Base-by-base conservation (phyloP, 2,329 filamentous ascomycete genomes). In the Penicillium paneum region DNA sequence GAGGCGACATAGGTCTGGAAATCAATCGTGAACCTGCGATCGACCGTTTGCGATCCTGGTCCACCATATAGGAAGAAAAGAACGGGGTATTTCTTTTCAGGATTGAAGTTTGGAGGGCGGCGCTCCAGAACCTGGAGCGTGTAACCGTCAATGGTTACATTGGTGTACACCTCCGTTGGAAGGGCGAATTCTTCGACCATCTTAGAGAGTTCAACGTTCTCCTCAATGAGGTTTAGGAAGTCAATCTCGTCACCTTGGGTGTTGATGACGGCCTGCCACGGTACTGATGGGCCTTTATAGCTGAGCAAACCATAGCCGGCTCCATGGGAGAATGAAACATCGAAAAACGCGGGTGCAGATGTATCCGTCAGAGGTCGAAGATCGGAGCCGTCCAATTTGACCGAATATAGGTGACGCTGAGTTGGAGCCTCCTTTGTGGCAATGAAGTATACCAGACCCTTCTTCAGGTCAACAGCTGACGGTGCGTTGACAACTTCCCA, bases 61-160 rank as follows among this genome's bases (percentile, higher is more conserved):
- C 94, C 94, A 24, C 90, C 93, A 77, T 99, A 99, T 55, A 97
- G 87, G 67, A 90, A 88, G 79, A 99, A 99, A 5, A 99, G 82
- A 1, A 99, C 91, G 0, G 94, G 94, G 64, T 99, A 97, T 68
- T 89, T 86, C 74, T 89, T 92, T 64, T 85, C 86, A 17, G 84
- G 79, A 70, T 91, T 83, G 69, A 97, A 99, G 73, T 96, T 88
- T 1, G 92, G 89, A 6, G 94, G 94, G 0, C 91, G 88, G 29
- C 91, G 88, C 74, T 99, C 94, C 13, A 97, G 77, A 12, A 88
- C 80, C 56, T 89, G 85, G 15, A 90, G 75, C 17, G 86, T 83
- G 63, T 89, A 87, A 31, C 87, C 89, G 58, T 94, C 88, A 15
- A 97, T 83, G n/a, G 87, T 88, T 46, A 99, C 81, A 11, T 88